Conservation (phyloP, 495 filamentous ascomycete species). For the Neurospora sp. region DNA sequence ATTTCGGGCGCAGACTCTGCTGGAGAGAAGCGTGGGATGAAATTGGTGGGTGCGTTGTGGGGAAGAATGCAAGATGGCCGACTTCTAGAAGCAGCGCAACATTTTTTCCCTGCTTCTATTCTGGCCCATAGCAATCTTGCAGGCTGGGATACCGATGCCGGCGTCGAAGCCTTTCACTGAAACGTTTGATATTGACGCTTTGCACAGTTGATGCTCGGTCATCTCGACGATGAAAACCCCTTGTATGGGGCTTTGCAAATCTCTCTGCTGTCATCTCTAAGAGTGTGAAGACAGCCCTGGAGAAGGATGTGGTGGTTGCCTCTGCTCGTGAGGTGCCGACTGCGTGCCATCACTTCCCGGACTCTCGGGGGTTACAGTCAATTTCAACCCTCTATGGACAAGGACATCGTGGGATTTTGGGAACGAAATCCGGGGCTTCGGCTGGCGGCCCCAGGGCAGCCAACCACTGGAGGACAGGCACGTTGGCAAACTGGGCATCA, state of each 20-base stretch:
- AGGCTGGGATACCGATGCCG: neutral
- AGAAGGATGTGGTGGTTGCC: neutral
- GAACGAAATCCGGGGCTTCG: neutral
- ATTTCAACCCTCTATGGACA: neutral
- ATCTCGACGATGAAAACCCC: neutral
- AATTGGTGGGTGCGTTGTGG: constrained; percentile 6
- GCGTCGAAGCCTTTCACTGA: neutral
- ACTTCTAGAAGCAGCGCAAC: neutral
- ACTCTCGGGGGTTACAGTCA: neutral
- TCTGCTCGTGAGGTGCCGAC: neutral
- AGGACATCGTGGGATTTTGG: neutral
- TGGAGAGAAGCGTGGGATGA: constrained; percentile 15
- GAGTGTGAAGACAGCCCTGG: neutral
- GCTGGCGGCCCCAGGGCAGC: neutral
- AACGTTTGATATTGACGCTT: neutral
- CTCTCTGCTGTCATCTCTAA: neutral
- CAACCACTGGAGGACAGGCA: neutral
- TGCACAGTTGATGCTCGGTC: neutral
- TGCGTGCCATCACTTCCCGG: neutral
- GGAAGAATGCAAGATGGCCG: constrained; percentile 1
- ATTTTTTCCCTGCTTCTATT: neutral
- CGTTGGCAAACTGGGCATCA: neutral
- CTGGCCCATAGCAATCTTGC: neutral
- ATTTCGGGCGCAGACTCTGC: constrained; percentile 14
- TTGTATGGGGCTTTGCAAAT: neutral